Conservation (phyloP, 352 stramenopile species). For the Phytophthora tubulina region DNA sequence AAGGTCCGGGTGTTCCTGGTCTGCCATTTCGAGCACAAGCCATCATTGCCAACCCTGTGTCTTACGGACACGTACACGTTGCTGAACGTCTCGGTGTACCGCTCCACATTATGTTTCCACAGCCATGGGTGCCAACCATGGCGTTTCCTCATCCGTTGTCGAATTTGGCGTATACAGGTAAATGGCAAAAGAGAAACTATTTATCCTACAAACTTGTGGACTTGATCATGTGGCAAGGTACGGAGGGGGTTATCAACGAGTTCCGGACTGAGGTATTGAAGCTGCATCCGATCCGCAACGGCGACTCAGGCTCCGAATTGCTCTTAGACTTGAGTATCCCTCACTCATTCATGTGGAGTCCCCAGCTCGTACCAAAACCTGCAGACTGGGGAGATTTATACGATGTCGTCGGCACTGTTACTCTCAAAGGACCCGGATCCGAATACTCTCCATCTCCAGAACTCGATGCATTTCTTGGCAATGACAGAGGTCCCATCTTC, state of each 20-base stretch:
- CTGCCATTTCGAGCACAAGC: conserved; percentile 86
- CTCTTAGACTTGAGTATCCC: conserved; percentile 60
- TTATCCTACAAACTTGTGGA: conserved; percentile 67
- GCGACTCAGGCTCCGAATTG: conserved; percentile 47
- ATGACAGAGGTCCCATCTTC: conserved; percentile 84
- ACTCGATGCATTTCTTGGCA: conserved; percentile 44
- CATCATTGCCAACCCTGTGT: conserved; percentile 95
- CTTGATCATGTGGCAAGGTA: conserved; percentile 63
- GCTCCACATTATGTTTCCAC: conserved; percentile 95
- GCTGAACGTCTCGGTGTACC: conserved; percentile 92
- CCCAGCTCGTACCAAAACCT: conserved; percentile 60
- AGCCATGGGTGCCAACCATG: conserved; percentile 88
- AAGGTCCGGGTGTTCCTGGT: conserved; percentile 44
- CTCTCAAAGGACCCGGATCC: conserved; percentile 41
- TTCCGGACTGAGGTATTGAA: conserved; percentile 66
- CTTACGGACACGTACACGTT: conserved; percentile 92
- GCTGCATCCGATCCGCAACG: conserved; percentile 54
- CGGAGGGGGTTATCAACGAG: conserved; percentile 59
- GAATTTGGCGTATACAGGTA: conserved; percentile 77
- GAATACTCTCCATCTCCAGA: conserved; percentile 37
- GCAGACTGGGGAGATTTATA: conserved; percentile 66
- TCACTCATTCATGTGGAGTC: conserved; percentile 78
- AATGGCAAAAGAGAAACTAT: conserved; percentile 55
- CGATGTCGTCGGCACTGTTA: conserved; percentile 59
- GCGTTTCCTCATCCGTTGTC: conserved; percentile 91